Conservation (phyloP, 352 stramenopile species). For the Pythium brachiatum region DNA sequence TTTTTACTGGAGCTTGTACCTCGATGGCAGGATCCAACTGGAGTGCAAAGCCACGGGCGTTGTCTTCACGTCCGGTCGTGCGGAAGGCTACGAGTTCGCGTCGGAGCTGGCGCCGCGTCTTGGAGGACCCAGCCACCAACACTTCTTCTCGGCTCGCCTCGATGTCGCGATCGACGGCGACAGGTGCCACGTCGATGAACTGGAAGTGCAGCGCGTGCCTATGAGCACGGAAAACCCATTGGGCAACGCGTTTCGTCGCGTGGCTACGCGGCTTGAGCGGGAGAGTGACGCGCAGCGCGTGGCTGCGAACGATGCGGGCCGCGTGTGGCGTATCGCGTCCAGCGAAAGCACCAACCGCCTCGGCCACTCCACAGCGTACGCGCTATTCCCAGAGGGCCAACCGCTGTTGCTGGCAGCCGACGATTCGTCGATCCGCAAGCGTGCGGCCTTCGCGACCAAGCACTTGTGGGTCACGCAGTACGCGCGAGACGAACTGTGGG, state of each 20-base stretch:
- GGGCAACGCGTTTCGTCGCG: conserved; percentile 55
- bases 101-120: conserved; percentile 55
- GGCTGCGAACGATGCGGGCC: conserved; percentile 43
- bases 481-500: conserved; percentile 55
- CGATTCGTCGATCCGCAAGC: conserved; percentile 45
- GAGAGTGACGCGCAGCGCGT: conserved; percentile 49
- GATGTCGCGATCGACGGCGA: conserved; percentile 72
- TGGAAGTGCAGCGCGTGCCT: conserved; percentile 48
- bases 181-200: conserved; percentile 46
- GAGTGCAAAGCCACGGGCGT: conserved; percentile 81
- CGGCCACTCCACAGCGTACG: conserved; percentile 52
- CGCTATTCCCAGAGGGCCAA: conserved; percentile 50
- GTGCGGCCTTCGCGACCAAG: conserved; percentile 58
- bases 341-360: conserved; percentile 54
- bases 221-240: conserved; percentile 46
- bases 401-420: conserved; percentile 53
- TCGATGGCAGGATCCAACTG: conserved; percentile 76
- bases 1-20: conserved; percentile 75
- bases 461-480: conserved; percentile 76
- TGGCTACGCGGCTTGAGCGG: conserved; percentile 43
- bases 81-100: conserved; percentile 41
- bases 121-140: conserved; percentile 64
- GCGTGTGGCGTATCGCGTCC: conserved; percentile 62
- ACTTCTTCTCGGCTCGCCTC: conserved; percentile 73
- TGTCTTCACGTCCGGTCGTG: conserved; percentile 74